These are phyloP conservation scores for Moesziomyces sp. DNA, from an alignment of 1,284 basidiomycete genomes.

Conservation along the genomic window DNA sequence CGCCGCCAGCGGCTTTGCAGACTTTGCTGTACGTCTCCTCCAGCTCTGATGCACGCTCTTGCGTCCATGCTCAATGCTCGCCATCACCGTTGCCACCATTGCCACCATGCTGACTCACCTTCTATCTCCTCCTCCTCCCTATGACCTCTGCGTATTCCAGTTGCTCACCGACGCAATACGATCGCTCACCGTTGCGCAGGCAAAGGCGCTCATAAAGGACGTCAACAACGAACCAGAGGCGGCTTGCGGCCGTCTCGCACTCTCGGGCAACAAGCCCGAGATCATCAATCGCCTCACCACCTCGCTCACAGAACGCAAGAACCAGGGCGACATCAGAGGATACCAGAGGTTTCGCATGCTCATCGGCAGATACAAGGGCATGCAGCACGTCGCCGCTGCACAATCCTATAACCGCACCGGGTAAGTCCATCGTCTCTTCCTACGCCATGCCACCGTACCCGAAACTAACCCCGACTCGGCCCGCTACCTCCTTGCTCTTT, in stretches of 20 bases:
- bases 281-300: constrained; percentile 43
- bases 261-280: constrained; percentile 57
- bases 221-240: constrained; percentile 50
- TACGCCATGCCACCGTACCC: background rate
- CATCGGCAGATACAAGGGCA: constrained; percentile 31
- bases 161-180: constrained; percentile 36
- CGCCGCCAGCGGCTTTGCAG: constrained; percentile 34
- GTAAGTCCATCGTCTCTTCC: constrained; percentile 10
- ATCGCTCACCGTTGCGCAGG: constrained; percentile 46
- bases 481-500: background rate
- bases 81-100: background rate
- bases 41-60: too few species aligned
- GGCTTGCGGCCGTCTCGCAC: constrained; percentile 28
- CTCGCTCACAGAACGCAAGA: constrained; percentile 25
- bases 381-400: constrained; percentile 3
- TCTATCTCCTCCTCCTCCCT: background rate
- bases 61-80: too few species aligned
- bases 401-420: constrained; percentile 9
- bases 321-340: constrained; percentile 33
- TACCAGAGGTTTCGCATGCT: constrained; percentile 40
- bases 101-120: constrained; percentile 4
- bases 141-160: constrained; percentile 1
- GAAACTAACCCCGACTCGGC: constrained; percentile 4
- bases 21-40: constrained; percentile 18
- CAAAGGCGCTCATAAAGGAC: constrained; percentile 56